Conservation (phyloP, 768 basidiomycete species). For the Mycena vulgaris region DNA sequence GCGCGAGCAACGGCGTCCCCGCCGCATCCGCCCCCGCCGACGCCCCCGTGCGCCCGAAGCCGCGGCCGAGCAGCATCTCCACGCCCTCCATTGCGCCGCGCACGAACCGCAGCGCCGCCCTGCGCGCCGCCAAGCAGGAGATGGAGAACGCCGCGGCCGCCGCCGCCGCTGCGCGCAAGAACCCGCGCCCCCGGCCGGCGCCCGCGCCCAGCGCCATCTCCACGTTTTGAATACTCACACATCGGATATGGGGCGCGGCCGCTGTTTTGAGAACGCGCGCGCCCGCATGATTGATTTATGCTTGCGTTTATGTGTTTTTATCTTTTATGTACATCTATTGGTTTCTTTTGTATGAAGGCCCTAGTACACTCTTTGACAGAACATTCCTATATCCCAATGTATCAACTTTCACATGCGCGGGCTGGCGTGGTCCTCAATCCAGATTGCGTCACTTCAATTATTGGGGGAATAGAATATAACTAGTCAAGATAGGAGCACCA, state of each 20-base stretch:
- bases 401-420: background rate
- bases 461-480: too few species aligned
- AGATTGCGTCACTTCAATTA: too few species aligned
- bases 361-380: background rate
- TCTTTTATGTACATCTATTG: constrained; percentile 32
- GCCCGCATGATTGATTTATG: background rate
- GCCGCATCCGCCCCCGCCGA: constrained; percentile 34
- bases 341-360: background rate
- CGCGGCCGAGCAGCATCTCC: constrained; percentile 71
- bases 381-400: background rate
- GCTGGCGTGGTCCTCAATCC: too few species aligned
- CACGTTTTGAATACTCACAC: constrained; percentile 25
- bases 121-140: constrained; percentile 80
- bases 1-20: constrained; percentile 18
- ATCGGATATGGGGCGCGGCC: background rate
- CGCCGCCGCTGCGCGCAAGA: constrained; percentile 59
- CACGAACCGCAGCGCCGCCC: constrained; percentile 80
- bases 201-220: constrained; percentile 17
- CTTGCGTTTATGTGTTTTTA: constrained; percentile 25
- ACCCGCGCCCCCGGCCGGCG: constrained; percentile 35
- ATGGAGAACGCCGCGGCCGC: constrained; percentile 60
- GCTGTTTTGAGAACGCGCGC: background rate
- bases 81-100: constrained; percentile 78
- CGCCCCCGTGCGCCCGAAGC: constrained; percentile 53
- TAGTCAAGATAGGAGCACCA: background rate